phyloP scores from a whole-genome alignment of 2,329 filamentous ascomycete species.

The Claviceps digitariae region DNA sequence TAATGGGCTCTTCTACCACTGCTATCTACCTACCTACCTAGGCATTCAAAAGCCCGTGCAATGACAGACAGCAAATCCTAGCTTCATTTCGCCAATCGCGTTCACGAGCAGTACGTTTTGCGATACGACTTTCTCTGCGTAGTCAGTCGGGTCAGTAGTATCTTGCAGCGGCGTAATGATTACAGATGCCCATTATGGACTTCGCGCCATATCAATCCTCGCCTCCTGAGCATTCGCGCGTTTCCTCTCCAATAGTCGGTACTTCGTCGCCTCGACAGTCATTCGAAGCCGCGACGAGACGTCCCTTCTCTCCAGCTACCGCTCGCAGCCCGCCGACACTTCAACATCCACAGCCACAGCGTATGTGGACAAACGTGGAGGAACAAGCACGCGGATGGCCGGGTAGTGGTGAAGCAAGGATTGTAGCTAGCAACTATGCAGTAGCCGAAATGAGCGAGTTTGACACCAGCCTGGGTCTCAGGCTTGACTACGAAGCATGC shows the following conservation, averaged over 20 bases:
- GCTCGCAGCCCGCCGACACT: constrained; percentile 28
- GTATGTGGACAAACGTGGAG: constrained; percentile 34
- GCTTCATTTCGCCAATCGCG: too few relatives aligned
- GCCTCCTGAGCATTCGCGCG: constrained; percentile 70
- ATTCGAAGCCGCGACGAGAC: constrained; percentile 41
- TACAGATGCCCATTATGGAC: constrained; percentile 46
- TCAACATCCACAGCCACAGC: constrained; percentile 41
- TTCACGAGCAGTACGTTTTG: neutral
- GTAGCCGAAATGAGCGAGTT: constrained; percentile 59
- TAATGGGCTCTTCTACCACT: too few relatives aligned
- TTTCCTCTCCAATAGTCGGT: constrained; percentile 51
- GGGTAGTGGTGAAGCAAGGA: constrained; percentile 9
- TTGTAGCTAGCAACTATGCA: constrained; percentile 25
- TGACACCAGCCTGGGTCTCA: constrained; percentile 75
- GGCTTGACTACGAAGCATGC: constrained; percentile 81
- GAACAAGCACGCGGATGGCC: constrained; percentile 19
- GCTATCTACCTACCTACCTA: too few relatives aligned
- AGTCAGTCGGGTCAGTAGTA: neutral
- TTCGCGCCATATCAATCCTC: constrained; percentile 96
- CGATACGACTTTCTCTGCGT: neutral
- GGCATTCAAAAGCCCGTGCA: too few relatives aligned
- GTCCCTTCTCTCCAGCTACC: constrained; percentile 38
- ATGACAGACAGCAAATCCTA: too few relatives aligned
- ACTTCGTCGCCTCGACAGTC: constrained; percentile 34
- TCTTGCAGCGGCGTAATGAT: neutral